Evolutionary conservation across 2,329 filamentous ascomycete genomes (phyloP).

Genomic region (Fusarium sp.): DNA sequence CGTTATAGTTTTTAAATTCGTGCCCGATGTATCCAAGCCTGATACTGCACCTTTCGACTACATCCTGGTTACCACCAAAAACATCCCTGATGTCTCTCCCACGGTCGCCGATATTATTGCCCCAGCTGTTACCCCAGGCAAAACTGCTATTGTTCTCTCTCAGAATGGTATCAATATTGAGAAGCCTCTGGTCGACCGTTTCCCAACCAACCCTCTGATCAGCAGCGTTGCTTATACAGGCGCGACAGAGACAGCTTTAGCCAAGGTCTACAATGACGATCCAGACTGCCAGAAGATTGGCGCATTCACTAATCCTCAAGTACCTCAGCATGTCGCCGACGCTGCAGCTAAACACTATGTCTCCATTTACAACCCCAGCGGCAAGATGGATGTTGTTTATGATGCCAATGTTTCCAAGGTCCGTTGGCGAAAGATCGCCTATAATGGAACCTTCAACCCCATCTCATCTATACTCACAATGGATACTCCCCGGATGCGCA

Average conservation of each 20-base stretch:
- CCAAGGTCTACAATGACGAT: not conserved
- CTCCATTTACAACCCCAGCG: not conserved
- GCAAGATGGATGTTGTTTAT: not conserved
- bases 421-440: not conserved
- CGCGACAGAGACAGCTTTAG: not conserved
- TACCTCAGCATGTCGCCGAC: not conserved
- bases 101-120: not conserved
- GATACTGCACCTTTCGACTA: not conserved
- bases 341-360: not conserved
- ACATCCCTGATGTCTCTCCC: not conserved
- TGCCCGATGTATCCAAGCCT: no score
- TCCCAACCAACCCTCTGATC: not conserved
- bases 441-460: not conserved
- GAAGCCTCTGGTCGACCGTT: not conserved
- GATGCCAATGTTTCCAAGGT: not conserved
- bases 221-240: not conserved
- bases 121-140: not conserved
- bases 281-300: not conserved
- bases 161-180: not conserved
- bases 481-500: not conserved
- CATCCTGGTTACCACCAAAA: not conserved
- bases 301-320: not conserved
- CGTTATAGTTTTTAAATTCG: no score
- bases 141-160: not conserved
- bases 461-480: not conserved